Evolutionary conservation across 1,284 basidiomycete genomes (phyloP).

Genomic region (Binderoboletus segoi): DNA sequence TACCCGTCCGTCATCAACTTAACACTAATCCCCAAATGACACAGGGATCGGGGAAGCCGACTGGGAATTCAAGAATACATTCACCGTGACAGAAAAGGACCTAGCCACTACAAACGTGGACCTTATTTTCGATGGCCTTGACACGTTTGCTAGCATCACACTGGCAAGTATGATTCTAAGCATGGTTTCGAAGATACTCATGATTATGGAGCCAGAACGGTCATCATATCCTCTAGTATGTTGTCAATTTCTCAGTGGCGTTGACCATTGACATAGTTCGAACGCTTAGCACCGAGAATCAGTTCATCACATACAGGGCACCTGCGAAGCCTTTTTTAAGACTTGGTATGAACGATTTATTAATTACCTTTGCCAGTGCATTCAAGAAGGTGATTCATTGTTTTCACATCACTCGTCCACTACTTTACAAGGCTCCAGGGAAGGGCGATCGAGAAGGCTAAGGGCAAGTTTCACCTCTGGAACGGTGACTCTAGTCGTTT

Average conservation of each 20-base stretch:
- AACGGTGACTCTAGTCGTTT: constrained; percentile 87
- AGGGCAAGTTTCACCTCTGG: constrained; percentile 69
- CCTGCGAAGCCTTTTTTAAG: constrained; percentile 57
- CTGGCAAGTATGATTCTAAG: constrained; percentile 50
- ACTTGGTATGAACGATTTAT: constrained; percentile 65
- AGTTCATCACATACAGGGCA: constrained; percentile 74
- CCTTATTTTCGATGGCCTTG: constrained; percentile 84
- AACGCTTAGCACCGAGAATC: constrained; percentile 62
- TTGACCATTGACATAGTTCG: background rate
- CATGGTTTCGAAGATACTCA: background rate
- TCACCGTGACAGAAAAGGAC: constrained; percentile 55
- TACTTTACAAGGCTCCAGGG: constrained; percentile 44
- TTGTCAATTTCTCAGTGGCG: background rate
- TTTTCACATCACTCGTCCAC: background rate
- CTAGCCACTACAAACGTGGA: constrained; percentile 57
- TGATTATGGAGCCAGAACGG: constrained; percentile 58
- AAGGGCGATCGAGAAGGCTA: constrained; percentile 61
- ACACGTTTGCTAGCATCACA: constrained; percentile 76
- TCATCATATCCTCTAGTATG: constrained; percentile 61
- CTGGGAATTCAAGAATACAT: constrained; percentile 81
- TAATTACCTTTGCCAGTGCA: constrained; percentile 74
- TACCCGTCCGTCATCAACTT: constrained; percentile 8
- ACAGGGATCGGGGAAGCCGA: constrained; percentile 84
- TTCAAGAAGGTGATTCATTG: constrained; percentile 61
- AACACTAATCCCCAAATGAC: too few species aligned